phyloP scores from a whole-genome alignment of 2,329 filamentous ascomycete genomes.

The Ramichloridium luteum region DNA sequence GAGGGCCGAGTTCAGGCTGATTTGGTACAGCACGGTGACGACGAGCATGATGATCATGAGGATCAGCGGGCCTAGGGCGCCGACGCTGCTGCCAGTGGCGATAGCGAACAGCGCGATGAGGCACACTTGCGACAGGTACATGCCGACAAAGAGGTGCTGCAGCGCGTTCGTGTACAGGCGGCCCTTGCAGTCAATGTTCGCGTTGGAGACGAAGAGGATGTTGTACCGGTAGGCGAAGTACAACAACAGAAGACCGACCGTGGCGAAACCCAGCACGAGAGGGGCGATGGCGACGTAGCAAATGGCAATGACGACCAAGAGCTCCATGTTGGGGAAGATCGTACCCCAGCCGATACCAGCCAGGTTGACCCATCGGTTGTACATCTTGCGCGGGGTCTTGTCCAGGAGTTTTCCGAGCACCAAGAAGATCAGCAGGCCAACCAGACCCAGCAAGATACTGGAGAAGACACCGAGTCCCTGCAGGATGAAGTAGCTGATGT shows the following conservation, averaged over 20 bases:
- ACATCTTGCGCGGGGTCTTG: constrained; percentile 68
- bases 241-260: constrained; percentile 65
- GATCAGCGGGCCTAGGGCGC: constrained; percentile 51
- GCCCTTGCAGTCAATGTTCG: constrained; percentile 74
- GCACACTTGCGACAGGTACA: constrained; percentile 64
- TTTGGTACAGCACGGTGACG: constrained; percentile 64
- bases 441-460: constrained; percentile 59
- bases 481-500: constrained; percentile 87
- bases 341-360: constrained; percentile 73
- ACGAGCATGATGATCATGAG: constrained; percentile 66
- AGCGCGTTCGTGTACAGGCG: constrained; percentile 78
- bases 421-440: constrained; percentile 60
- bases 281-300: constrained; percentile 81
- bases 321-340: constrained; percentile 67
- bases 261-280: constrained; percentile 69
- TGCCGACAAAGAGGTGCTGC: constrained; percentile 70
- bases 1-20: constrained; percentile 60
- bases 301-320: constrained; percentile 61
- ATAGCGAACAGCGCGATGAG: constrained; percentile 76
- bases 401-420: constrained; percentile 64
- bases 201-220: constrained; percentile 73
- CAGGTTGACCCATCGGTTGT: constrained; percentile 62
- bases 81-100: constrained; percentile 38
- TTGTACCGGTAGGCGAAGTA: constrained; percentile 88
- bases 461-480: constrained; percentile 75